Base-by-base conservation (phyloP, 129 eudicot genomes). In the Flaveria ramosissima region DNA sequence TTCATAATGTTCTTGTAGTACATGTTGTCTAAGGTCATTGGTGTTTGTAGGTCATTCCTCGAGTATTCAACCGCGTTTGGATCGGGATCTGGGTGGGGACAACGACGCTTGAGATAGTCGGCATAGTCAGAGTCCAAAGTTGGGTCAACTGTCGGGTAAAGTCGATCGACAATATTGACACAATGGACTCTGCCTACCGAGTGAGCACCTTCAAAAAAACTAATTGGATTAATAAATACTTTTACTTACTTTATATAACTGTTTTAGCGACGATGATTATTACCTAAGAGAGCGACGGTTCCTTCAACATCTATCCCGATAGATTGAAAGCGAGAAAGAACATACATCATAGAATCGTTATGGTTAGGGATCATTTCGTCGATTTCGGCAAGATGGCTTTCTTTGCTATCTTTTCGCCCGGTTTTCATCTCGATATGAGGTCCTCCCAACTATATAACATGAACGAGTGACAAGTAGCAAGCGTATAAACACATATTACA, bases 181-280 rank as follows among this genome's bases (percentile, higher is more conserved):
- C 98, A 92, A 51, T 92, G 98, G 17, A 86, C 90, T 67, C 98
- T 77, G 42, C 98, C 98, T 11, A 92, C 95, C 0, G 98, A 92
- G 82, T 92, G 98, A 56, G 98, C 98, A 48, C 98, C 98, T 92
- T 32, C 1, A 27, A 48, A 32, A 65, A 50, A 56, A 72, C 36
- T 24, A 51, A 55, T 3, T 45, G 3, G 14, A 20, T 21, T 10
- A 30, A 3, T 30, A 52, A 26, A 71, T 39, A 48, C 3, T 39
- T 23, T 9, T 2, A 45, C 50, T 8, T 9, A 4, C 8, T 23
- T 32, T 20, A 15, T 19, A 23, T 2, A 3, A n/a, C 41, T 32
- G 50, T 63, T 63, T 63, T 4, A 14, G 46, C 6, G 50, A 66
- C 8, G 6, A 3, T 7, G 0, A 9, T 20, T 7, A 3, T 71